These are phyloP conservation scores for Platanthera zijinensis DNA, from an alignment of 106 monocot species.

Conservation along the genomic window DNA sequence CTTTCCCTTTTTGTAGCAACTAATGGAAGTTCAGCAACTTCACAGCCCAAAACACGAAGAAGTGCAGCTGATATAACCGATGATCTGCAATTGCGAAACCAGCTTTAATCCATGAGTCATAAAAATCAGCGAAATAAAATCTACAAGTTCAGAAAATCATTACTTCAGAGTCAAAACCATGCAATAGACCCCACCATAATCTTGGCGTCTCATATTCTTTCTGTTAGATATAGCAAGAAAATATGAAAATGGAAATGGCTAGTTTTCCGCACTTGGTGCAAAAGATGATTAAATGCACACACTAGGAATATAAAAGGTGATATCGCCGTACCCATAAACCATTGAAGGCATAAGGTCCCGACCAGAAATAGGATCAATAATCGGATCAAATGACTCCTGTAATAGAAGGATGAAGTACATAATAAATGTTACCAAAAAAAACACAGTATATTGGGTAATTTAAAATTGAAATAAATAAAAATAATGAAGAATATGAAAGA, in stretches of 20 bases:
- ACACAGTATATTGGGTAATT: not conserved
- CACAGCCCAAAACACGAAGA: slow-evolving; percentile 76
- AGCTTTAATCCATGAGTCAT: not conserved
- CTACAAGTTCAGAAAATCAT: slow-evolving; percentile 9
- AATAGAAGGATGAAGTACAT: slow-evolving; percentile 8
- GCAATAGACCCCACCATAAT: slow-evolving; percentile 90
- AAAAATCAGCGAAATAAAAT: not conserved
- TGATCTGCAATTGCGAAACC: slow-evolving; percentile 36
- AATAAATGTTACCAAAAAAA: not conserved
- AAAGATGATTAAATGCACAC: not conserved
- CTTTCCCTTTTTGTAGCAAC: slow-evolving; percentile 78
- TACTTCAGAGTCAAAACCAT: slow-evolving; percentile 74
- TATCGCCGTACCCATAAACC: slow-evolving; percentile 80
- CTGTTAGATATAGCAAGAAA: slow-evolving; percentile 24
- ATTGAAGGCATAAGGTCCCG: slow-evolving; percentile 84
- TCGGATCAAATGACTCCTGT: slow-evolving; percentile 95
- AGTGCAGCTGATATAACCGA: slow-evolving; percentile 74
- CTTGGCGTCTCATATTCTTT: slow-evolving; percentile 65
- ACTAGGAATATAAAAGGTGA: not conserved
- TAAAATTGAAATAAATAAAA: not conserved
- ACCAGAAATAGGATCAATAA: slow-evolving; percentile 71
- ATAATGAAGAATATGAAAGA: not conserved
- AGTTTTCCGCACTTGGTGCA: not conserved
- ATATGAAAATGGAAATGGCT: not conserved
- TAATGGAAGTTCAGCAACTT: slow-evolving; percentile 86